Base-by-base conservation (phyloP, 1,139 yeast genomes). In the Groenewaldozyma sp. region DNA sequence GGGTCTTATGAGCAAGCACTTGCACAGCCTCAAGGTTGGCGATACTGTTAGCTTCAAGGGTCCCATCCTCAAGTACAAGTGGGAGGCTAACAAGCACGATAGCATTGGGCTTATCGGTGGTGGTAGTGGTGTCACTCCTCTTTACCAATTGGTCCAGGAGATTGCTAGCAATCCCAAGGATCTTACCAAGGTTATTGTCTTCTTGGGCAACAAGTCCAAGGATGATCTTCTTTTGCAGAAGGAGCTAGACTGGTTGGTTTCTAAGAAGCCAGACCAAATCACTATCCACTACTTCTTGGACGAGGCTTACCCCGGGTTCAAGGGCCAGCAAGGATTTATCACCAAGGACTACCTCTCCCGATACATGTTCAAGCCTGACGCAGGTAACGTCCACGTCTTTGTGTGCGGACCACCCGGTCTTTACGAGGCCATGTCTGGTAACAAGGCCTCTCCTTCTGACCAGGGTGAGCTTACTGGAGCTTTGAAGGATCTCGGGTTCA, bases 71-170 rank as follows among this genome's bases (percentile, higher is more conserved):
- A 93, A 93, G 71, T 88, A 93, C 86, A 77, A 82, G 60, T 86
- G 94, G 88, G 74, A 75, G 57, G 82, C 91, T 53, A 88, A 88
- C 70, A 75, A 78, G 66, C 91, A 75, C 65, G 75, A 82, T 55
- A 70, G 77, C 48, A 74, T 93, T 57, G 82, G 82, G 41, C 73
- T 91, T 68, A 71, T 91, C 54, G 97, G 96, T 51, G 95, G 95
- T 53, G 98, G 98, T 57, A 82, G 94, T 34, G 96, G 95, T 52
- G 82, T 87, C 55, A 82, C 96, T 24, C 97, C 97, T 53, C 83
- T 88, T 78, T 82, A 78, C 64, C 95, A 87, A 68, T 82, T 87
- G 58, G 73, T 87, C 52, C 76, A 79, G 52, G 87, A 87, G 39
- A 79, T 87, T 52, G 77, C 82, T 53, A 68, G 70, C 49, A 74